Conservation (phyloP, 768 basidiomycete genomes). For the Pleurotus sapidus region DNA sequence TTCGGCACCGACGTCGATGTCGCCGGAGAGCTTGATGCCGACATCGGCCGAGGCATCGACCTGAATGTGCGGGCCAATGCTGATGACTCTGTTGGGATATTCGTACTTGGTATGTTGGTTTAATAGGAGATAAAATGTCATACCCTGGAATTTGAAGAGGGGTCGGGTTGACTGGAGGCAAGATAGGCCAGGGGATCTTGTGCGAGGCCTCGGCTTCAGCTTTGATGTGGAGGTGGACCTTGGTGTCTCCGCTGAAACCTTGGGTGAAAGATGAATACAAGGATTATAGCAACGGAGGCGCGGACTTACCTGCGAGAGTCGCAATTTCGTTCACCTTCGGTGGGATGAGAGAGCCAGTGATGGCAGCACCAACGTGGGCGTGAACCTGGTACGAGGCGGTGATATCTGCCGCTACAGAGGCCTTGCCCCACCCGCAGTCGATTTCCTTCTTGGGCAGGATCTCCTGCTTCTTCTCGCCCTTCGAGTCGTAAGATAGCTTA, state of each 20-base stretch:
- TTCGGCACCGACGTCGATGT: neutral
- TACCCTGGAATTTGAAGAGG: conserved; percentile 5
- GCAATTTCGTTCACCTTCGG: neutral
- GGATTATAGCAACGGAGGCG: neutral
- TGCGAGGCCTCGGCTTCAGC: neutral
- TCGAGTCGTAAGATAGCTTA: neutral
- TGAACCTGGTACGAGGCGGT: neutral
- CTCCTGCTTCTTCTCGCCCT: conserved; percentile 3
- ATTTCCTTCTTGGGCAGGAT: conserved; percentile 1
- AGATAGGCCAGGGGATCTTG: neutral
- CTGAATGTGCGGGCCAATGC: neutral
- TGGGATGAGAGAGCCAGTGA: neutral
- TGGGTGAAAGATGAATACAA: neutral
- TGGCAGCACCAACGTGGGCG: conserved; percentile 1
- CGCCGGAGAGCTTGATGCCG: neutral
- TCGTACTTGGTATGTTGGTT: too few relatives aligned
- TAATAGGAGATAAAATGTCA: neutral
- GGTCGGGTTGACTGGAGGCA: neutral
- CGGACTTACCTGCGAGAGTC: neutral
- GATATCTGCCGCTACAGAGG: neutral
- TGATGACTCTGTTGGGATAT: neutral
- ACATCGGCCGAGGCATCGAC: neutral
- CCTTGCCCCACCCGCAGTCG: conserved; percentile 3
- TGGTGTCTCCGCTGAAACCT: conserved; percentile 2
- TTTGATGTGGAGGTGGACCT: neutral